Percentiles rank a stretch among this genome's conserved stretches.
phyloP scores from a whole-genome alignment of 2,329 filamentous ascomycete species.

The Cordyceps fumosorosea region DNA sequence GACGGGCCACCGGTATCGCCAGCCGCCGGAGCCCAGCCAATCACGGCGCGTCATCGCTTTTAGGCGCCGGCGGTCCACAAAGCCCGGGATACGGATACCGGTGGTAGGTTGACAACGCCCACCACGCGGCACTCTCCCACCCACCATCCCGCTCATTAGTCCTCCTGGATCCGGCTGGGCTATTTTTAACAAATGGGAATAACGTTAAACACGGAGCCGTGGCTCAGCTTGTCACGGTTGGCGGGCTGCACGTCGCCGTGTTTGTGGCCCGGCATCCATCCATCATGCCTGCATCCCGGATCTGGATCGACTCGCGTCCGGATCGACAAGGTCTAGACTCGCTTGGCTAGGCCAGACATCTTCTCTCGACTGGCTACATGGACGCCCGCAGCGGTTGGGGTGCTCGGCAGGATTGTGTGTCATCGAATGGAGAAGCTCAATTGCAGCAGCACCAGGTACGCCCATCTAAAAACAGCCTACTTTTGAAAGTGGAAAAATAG shows the following conservation, averaged over 20 bases:
- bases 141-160: no score
- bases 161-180: neutral
- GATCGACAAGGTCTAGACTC: constrained; percentile 11
- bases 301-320: constrained; percentile 1
- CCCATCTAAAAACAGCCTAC: constrained; percentile 28
- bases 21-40: constrained; percentile 21
- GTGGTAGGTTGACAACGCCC: neutral
- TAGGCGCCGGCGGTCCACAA: constrained; percentile 2
- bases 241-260: neutral
- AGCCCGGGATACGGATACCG: neutral
- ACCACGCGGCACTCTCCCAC: neutral
- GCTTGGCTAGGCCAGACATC: neutral
- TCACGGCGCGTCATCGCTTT: constrained; percentile 13
- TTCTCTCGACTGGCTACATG: neutral
- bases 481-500: neutral
- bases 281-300: neutral
- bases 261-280: neutral
- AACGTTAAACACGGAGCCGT: neutral
- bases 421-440: constrained; percentile 19
- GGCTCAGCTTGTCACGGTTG: neutral
- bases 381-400: neutral
- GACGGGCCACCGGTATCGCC: constrained; percentile 17
- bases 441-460: constrained; percentile 36
- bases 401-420: neutral
- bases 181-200: neutral